Percentiles rank a stretch among this genome's conserved stretches.
Conservation (phyloP, 129 eudicot species). For the Lonicera japonica region DNA sequence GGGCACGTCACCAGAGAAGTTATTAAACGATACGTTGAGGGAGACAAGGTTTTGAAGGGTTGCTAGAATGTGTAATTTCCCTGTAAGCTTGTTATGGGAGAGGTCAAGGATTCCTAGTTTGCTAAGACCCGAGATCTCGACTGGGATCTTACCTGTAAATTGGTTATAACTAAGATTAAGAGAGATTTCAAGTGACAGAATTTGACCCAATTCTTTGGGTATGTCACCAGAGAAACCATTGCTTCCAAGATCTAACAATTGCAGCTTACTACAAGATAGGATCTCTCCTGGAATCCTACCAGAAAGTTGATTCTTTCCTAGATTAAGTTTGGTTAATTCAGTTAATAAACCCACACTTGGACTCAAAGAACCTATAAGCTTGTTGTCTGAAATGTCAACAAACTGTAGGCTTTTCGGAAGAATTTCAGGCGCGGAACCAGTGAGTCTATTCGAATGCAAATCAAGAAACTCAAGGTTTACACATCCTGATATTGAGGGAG, state of each 20-base stretch:
- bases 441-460: conserved; percentile 64
- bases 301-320: conserved; percentile 61
- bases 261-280: conserved; percentile 56
- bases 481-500: conserved; percentile 61
- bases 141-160: conserved; percentile 59
- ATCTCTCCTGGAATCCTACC: conserved; percentile 77
- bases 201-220: conserved; percentile 66
- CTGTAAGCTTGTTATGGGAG: conserved; percentile 60
- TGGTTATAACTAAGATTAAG: conserved; percentile 73
- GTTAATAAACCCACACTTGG: conserved; percentile 50
- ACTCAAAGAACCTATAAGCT: conserved; percentile 44
- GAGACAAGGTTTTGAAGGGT: conserved; percentile 75
- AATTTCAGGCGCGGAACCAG: conserved; percentile 46
- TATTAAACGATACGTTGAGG: conserved; percentile 69
- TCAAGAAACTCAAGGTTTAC: conserved; percentile 79
- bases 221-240: conserved; percentile 65
- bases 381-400: conserved; percentile 63
- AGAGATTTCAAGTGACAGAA: conserved; percentile 84
- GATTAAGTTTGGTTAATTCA: conserved; percentile 64
- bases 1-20: conserved; percentile 77
- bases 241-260: conserved; percentile 65
- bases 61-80: conserved; percentile 35
- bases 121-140: conserved; percentile 50
- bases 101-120: conserved; percentile 63
- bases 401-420: conserved; percentile 67